Conservation (phyloP, 306 rosid genomes). For the Citrullus colocynthis region DNA sequence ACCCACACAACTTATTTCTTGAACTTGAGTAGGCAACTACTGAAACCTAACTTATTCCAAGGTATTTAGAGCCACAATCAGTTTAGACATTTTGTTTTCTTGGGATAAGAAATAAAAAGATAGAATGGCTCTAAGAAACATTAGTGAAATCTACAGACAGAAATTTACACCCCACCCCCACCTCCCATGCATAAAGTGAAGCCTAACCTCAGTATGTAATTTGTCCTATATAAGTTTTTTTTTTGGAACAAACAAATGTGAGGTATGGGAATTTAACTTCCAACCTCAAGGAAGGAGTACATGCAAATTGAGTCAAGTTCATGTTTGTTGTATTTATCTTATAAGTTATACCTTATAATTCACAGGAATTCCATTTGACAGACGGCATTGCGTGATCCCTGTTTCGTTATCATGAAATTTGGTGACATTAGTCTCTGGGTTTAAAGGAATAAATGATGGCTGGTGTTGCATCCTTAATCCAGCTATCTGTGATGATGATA, state of each 20-base stretch:
- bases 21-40: too few relatives aligned
- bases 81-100: too few relatives aligned
- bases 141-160: not conserved
- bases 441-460: conserved; percentile 61
- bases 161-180: not conserved
- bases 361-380: conserved; percentile 81
- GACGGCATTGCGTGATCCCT: conserved; percentile 68
- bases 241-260: too few relatives aligned
- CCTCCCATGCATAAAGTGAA: not conserved
- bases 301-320: too few relatives aligned
- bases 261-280: too few relatives aligned
- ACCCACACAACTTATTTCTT: not conserved
- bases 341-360: conserved; percentile 68
- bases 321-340: not conserved
- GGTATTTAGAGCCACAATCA: too few relatives aligned
- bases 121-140: not conserved
- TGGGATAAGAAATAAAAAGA: not conserved
- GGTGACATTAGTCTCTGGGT: conserved; percentile 37
- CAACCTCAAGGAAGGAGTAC: too few relatives aligned
- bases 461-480: conserved; percentile 50
- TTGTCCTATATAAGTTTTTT: not conserved
- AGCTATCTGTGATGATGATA: conserved; percentile 50
- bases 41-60: too few relatives aligned
- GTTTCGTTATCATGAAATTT: conserved; percentile 78
- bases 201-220: not conserved